A percentile compares a stretch with the other conserved stretches of the same genome.
phyloP scores from a whole-genome alignment of 352 stramenopile species.

The Pythium dissotocum region DNA sequence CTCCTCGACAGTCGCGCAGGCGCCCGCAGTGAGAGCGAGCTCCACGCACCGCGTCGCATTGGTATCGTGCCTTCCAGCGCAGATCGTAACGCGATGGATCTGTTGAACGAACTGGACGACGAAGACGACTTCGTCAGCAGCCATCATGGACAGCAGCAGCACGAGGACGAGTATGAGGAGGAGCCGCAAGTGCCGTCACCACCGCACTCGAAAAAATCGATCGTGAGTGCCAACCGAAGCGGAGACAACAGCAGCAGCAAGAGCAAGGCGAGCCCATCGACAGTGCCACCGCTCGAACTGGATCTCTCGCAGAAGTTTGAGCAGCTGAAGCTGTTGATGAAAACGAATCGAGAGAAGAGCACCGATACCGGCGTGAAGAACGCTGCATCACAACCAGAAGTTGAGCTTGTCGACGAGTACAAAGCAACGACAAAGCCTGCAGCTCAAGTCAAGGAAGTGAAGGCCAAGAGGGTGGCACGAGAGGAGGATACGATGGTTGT shows the following conservation, averaged over 20 bases:
- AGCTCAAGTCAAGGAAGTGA: not conserved
- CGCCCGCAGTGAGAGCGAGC: slow-evolving; percentile 59
- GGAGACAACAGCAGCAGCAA: slow-evolving; percentile 9
- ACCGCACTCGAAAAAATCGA: not conserved
- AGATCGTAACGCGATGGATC: slow-evolving; percentile 53
- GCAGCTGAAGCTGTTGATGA: slow-evolving; percentile 58
- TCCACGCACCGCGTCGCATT: slow-evolving; percentile 50
- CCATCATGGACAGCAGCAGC: slow-evolving; percentile 1
- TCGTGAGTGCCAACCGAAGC: not conserved
- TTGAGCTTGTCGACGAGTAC: slow-evolving; percentile 6
- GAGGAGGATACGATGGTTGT: not conserved
- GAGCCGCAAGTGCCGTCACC: not conserved
- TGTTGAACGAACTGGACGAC: slow-evolving; percentile 43
- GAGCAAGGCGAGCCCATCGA: not conserved
- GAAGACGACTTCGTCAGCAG: slow-evolving; percentile 19
- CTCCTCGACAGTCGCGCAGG: slow-evolving; percentile 26
- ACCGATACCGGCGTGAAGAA: not conserved
- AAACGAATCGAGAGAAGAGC: slow-evolving; percentile 44
- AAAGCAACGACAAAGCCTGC: not conserved
- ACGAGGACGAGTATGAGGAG: not conserved
- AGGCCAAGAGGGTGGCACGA: not conserved
- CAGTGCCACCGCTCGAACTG: slow-evolving; percentile 30
- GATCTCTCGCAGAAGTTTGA: slow-evolving; percentile 67
- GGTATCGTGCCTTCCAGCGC: slow-evolving; percentile 53
- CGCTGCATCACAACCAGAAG: not conserved